Evolutionary conservation across 176 grass and related monocot genomes (phyloP).

Genomic region (Phoenix roebelenii): DNA sequence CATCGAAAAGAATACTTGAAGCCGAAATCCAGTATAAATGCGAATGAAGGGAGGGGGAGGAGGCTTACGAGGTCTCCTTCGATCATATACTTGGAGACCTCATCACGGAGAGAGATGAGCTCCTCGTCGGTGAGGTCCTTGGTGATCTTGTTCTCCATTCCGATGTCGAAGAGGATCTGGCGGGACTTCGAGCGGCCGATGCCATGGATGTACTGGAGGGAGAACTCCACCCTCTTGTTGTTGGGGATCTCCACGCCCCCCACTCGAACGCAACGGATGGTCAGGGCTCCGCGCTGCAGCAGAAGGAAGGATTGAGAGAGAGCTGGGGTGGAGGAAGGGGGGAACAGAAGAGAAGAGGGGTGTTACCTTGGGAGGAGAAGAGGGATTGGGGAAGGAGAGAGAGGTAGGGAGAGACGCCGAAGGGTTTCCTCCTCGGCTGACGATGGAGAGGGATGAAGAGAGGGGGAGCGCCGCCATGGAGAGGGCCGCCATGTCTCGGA

Average conservation of each 20-base stretch:
- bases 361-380: constrained; percentile 22
- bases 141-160: constrained; percentile 67
- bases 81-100: constrained; percentile 89
- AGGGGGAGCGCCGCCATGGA: constrained; percentile 46
- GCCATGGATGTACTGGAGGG: constrained; percentile 86
- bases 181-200: constrained; percentile 59
- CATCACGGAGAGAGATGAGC: constrained; percentile 75
- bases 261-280: constrained; percentile 78
- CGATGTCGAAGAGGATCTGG: constrained; percentile 70
- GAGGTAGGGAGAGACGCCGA: neutral
- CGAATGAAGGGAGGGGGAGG: neutral
- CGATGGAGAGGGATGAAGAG: constrained; percentile 38
- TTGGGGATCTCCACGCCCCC: constrained; percentile 95
- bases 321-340: neutral
- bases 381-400: constrained; percentile 23
- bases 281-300: constrained; percentile 30
- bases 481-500: constrained; percentile 46
- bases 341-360: constrained; percentile 1
- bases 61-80: constrained; percentile 76
- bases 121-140: constrained; percentile 80
- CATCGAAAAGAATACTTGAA: no score
- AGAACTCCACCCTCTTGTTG: constrained; percentile 81
- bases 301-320: neutral
- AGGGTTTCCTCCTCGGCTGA: constrained; percentile 6
- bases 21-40: no score